These are phyloP conservation scores for Polytrichum formosum DNA, from an alignment of 225 moss, liverwort and hornwort genomes.

Conservation along the genomic window DNA sequence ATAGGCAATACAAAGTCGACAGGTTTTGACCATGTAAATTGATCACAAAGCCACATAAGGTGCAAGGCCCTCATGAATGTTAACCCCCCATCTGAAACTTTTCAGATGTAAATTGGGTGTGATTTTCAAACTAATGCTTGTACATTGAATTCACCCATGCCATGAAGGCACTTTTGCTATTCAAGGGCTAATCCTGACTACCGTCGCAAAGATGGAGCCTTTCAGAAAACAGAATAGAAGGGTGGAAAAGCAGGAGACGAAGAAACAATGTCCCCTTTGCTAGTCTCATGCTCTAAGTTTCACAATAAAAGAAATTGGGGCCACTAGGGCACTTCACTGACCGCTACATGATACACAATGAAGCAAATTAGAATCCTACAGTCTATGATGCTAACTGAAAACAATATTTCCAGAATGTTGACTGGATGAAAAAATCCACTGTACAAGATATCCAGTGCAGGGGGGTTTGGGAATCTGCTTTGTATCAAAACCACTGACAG, in stretches of 20 bases:
- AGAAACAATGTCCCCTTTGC: not conserved
- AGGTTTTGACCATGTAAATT: not conserved
- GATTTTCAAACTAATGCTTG: conserved; percentile 3
- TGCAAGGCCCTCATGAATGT: not conserved
- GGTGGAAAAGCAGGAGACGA: not conserved
- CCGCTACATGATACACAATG: conserved; percentile 55
- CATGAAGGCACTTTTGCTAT: not conserved
- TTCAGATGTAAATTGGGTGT: conserved; percentile 1
- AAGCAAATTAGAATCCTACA: conserved; percentile 35
- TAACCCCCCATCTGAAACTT: not conserved
- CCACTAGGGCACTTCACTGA: conserved; percentile 50
- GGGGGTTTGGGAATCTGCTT: not conserved
- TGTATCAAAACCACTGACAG: not conserved
- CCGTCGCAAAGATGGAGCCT: not conserved
- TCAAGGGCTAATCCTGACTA: not conserved
- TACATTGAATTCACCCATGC: not conserved
- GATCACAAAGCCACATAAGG: not conserved
- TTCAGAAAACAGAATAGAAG: not conserved
- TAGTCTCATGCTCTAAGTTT: not conserved
- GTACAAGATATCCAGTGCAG: conserved; percentile 25
- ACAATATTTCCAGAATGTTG: conserved; percentile 40
- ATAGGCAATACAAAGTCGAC: too few species aligned
- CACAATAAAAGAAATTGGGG: conserved; percentile 20
- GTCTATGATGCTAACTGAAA: conserved; percentile 13
- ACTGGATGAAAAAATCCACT: conserved; percentile 47